phyloP scores from a whole-genome alignment of 306 rosid genomes.

The Dalbergia oliveri region DNA sequence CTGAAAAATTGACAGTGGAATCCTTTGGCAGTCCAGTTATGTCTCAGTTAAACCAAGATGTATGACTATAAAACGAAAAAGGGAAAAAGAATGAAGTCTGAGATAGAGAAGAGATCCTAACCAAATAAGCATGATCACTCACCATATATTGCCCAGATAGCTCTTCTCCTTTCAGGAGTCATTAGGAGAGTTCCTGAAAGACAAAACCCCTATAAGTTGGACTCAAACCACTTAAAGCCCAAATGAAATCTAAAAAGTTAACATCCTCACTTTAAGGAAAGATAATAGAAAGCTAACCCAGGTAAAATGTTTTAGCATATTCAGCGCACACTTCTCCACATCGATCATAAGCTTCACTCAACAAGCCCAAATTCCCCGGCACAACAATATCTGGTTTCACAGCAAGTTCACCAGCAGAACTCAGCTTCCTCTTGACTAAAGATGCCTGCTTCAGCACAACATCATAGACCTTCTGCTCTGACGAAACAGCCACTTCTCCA shows the following conservation, averaged over 20 bases:
- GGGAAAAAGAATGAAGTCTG: neutral
- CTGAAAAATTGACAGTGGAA: neutral
- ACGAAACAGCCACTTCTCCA: conserved; percentile 62
- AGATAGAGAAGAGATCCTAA: conserved; percentile 29
- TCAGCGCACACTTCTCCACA: conserved; percentile 71
- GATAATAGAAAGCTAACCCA: conserved; percentile 66
- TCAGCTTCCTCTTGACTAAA: conserved; percentile 66
- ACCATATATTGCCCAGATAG: conserved; percentile 96
- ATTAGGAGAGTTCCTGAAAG: conserved; percentile 80
- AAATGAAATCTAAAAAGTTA: conserved; percentile 34
- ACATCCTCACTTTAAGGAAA: conserved; percentile 54
- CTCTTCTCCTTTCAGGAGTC: conserved; percentile 85
- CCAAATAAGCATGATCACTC: conserved; percentile 48
- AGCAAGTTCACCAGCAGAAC: conserved; percentile 58
- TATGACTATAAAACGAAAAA: neutral
- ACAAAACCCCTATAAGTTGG: conserved; percentile 36
- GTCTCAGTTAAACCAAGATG: neutral
- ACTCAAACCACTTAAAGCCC: conserved; percentile 38
- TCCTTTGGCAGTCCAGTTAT: conserved; percentile 14
- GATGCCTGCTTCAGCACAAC: conserved; percentile 83
- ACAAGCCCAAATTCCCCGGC: conserved; percentile 71
- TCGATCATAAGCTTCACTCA: conserved; percentile 70
- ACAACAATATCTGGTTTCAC: conserved; percentile 65
- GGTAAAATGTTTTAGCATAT: conserved; percentile 70
- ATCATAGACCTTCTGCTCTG: conserved; percentile 76